phyloP scores from a whole-genome alignment of 345 rosid genomes.

The Corchorus capsularis region DNA sequence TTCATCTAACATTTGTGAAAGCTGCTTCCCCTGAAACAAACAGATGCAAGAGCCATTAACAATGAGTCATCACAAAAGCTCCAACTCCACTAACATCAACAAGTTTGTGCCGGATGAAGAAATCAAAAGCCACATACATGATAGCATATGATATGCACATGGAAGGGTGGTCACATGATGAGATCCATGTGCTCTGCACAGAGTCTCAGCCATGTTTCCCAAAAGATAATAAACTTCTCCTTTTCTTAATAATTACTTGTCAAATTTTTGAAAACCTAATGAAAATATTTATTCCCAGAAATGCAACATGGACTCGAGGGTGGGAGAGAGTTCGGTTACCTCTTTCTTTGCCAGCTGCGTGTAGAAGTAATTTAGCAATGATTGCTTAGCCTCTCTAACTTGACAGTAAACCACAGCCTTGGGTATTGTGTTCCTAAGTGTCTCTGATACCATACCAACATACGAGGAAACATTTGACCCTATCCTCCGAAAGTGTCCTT shows the following conservation, averaged over 20 bases:
- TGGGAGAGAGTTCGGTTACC: slow-evolving; percentile 31
- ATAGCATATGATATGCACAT: neutral
- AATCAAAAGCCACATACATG: neutral
- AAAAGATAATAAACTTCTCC: too few relatives aligned
- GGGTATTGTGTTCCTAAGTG: slow-evolving; percentile 55
- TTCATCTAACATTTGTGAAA: slow-evolving; percentile 52
- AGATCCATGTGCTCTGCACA: too few relatives aligned
- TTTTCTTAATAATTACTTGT: too few relatives aligned
- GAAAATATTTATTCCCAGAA: neutral
- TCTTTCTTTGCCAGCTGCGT: slow-evolving; percentile 51
- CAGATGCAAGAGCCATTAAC: neutral
- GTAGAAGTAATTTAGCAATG: slow-evolving; percentile 54
- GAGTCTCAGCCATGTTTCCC: too few relatives aligned
- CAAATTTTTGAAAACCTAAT: neutral
- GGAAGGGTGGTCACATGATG: too few relatives aligned
- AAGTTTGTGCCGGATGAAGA: neutral
- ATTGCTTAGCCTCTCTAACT: slow-evolving; percentile 58
- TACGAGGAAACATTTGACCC: slow-evolving; percentile 61
- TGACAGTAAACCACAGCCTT: slow-evolving; percentile 74
- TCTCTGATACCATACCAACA: slow-evolving; percentile 56
- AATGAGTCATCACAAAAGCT: neutral
- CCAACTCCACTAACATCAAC: neutral
- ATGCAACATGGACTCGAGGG: neutral
- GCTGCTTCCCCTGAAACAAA: slow-evolving; percentile 23
- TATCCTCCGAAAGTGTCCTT: slow-evolving; percentile 58